Evolutionary conservation across 108 stramenopile genomes (phyloP), one percentile per base, ranked within the genome.

Genomic region (Asterionellopsis glacialis): DNA sequence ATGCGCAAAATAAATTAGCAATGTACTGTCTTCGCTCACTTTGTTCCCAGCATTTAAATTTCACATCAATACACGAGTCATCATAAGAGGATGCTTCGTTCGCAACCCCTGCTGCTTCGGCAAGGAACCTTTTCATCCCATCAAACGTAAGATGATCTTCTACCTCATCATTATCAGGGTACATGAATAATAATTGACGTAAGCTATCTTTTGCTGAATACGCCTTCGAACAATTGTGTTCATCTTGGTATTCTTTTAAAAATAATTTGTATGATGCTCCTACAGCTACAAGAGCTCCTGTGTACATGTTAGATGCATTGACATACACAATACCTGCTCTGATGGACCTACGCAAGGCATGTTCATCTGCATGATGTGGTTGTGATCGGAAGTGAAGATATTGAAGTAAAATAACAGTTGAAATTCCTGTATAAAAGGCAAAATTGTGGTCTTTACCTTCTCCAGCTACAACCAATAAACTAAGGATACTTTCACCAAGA

Each of bases 401-500:
- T 22, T 84, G 73, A 21, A 84, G 51, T 0, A 80, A 16, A 12
- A 72, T 59, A 33, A 84, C 69, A n/a, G 65, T 55, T 0, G 80
- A 0, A 9, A 84, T 61, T 3, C 76, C 83, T 5, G 51, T 43
- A 40, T 68, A 84, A 45, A 84, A 80, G 0, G 74, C 65, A 7
- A 52, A n/a, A 64, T 77, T 77, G 51, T 79, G 79, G 0, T 55
- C 59, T 1, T 26, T 0, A 22, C 41, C 43, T 14, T 75, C 52
- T 9, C 12, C 45, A 45, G 59, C 56, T 3, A 79, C 77, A 59
- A 84, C 68, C 15, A 84, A 58, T 13, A 84, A 44, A 22, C 64
- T 65, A 40, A 84, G 45, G 23, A 84, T 72, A 41, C 72, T 65
- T 45, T 84, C 83, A 1, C 83, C 83, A 22, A 84, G 54, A 76